Base-by-base conservation (phyloP, 495 filamentous ascomycete genomes). In the Clavariopsis aquatica region DNA sequence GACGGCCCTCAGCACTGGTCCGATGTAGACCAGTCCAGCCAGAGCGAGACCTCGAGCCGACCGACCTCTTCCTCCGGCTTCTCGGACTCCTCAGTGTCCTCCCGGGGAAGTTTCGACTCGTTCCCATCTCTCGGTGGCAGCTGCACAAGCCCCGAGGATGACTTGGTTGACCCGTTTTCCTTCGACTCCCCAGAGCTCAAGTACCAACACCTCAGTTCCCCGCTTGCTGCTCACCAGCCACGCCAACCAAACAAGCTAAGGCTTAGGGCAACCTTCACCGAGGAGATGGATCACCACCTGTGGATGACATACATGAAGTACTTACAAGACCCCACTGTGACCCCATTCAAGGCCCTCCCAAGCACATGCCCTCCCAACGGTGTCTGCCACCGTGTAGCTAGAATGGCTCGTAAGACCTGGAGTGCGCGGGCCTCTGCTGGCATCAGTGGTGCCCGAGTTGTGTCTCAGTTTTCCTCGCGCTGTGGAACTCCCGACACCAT, bases 221-320 rank as follows among this genome's bases (percentile, higher is more conserved):
- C 68, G 15, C 61, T 73, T 10, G 45, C 58, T 2, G 24, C 52
- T 5, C 56, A 47, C 27, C 64, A 57, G 29, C 70, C 54, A 0
- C 68, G 57, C n/a, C 65, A 24, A 1, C 38, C 34, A 27, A 74
- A 71, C 53, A 72, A 70, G 28, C 27, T 68, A 20, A 74, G 71
- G 49, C 64, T 65, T 17, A 65, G 65, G 29, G 34, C 73, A 19
- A 69, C 71, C 24, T 98, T 93, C 92, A 95, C 90, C 1, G 83
- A 87, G 49, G 89, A 91, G 20, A 95, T 96, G 91, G 92, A 93
- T 75, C 86, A 87, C 36, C 94, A 98, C 72, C 76, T 98, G 28
- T 98, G 95, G 95, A 86, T 89, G 34, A 92, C 89, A 1, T 98
- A 96, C 72, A 79, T 90, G 66, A 74, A 89, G 10, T 98, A 96